These are phyloP conservation scores for Pulveroboletus sp. DNA, from an alignment of 768 basidiomycete species.

Conservation along the genomic window DNA sequence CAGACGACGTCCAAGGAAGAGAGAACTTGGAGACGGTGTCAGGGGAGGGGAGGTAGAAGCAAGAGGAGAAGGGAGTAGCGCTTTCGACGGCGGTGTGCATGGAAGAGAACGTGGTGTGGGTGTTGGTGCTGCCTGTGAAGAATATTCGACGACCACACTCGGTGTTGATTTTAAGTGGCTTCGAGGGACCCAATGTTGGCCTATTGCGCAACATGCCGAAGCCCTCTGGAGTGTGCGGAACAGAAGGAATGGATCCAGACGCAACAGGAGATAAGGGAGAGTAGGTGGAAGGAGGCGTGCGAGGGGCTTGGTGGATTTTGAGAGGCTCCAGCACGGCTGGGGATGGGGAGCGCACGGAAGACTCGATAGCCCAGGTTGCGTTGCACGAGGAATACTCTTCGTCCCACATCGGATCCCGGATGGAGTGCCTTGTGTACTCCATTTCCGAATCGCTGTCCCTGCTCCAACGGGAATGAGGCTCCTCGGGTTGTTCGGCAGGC, in stretches of 20 bases:
- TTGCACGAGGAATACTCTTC: slow-evolving; percentile 43
- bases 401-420: slow-evolving; percentile 30
- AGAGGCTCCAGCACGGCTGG: slow-evolving; percentile 34
- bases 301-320: slow-evolving; percentile 44
- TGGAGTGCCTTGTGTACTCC: slow-evolving; percentile 30
- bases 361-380: slow-evolving; percentile 56
- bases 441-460: slow-evolving; percentile 41
- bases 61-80: slow-evolving; percentile 55
- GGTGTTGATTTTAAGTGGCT: slow-evolving; percentile 62
- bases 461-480: slow-evolving; percentile 59
- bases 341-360: slow-evolving; percentile 47
- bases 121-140: slow-evolving; percentile 42
- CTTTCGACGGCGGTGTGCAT: slow-evolving; percentile 76
- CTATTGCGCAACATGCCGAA: slow-evolving; percentile 40
- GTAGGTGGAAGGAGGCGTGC: slow-evolving; percentile 51
- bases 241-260: slow-evolving; percentile 41
- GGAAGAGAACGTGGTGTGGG: slow-evolving; percentile 49
- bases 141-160: slow-evolving; percentile 34
- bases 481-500: slow-evolving; percentile 36
- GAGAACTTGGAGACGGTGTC: slow-evolving; percentile 38
- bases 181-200: slow-evolving; percentile 33
- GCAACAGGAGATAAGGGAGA: slow-evolving; percentile 44
- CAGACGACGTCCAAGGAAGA: slow-evolving; percentile 30
- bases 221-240: slow-evolving; percentile 59
- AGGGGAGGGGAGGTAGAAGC: slow-evolving; percentile 51